Conservation (phyloP, 192 early-diverging fungal species). For the Coemansia sp. region DNA sequence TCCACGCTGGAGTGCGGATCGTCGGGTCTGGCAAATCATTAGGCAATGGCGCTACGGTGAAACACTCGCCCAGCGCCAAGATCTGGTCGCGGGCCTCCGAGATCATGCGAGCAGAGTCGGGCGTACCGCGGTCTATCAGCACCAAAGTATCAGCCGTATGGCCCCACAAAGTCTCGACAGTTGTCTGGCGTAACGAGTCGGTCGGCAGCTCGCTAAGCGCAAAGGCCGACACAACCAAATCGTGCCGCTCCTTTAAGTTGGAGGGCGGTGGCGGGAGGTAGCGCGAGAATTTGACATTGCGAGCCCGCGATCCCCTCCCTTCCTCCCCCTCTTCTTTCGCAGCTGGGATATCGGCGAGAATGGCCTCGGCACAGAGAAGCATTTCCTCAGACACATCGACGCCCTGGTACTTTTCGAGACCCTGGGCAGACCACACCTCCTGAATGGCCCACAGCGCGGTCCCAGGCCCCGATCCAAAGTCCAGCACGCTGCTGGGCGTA, state of each 20-base stretch:
- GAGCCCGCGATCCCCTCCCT: not conserved
- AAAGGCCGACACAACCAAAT: slow-evolving; percentile 79
- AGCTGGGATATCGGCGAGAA: slow-evolving; percentile 26
- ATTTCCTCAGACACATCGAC: slow-evolving; percentile 81
- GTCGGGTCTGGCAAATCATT: slow-evolving; percentile 78
- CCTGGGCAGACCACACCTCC: slow-evolving; percentile 54
- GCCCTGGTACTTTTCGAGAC: slow-evolving; percentile 58
- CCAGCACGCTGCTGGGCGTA: slow-evolving; percentile 63
- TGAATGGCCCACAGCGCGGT: slow-evolving; percentile 78
- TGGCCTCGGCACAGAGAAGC: slow-evolving; percentile 67
- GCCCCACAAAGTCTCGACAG: slow-evolving; percentile 77
- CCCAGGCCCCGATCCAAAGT: slow-evolving; percentile 88
- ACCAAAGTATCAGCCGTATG: slow-evolving; percentile 77
- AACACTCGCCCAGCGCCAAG: slow-evolving; percentile 44
- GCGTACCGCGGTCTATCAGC: slow-evolving; percentile 85
- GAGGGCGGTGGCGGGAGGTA: slow-evolving; percentile 61
- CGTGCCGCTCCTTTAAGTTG: slow-evolving; percentile 32
- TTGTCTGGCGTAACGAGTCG: slow-evolving; percentile 63
- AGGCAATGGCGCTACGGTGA: slow-evolving; percentile 85
- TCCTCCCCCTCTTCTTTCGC: not conserved
- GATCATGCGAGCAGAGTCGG: slow-evolving; percentile 68
- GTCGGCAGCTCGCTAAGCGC: slow-evolving; percentile 74
- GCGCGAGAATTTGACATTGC: slow-evolving; percentile 59
- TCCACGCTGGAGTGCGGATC: slow-evolving; percentile 63
- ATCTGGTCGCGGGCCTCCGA: slow-evolving; percentile 70